Percentiles rank a stretch among this genome's conserved stretches.
Evolutionary conservation across 192 early-diverging fungal species (phyloP).

Genomic region (Dimargaris cristalligena): DNA sequence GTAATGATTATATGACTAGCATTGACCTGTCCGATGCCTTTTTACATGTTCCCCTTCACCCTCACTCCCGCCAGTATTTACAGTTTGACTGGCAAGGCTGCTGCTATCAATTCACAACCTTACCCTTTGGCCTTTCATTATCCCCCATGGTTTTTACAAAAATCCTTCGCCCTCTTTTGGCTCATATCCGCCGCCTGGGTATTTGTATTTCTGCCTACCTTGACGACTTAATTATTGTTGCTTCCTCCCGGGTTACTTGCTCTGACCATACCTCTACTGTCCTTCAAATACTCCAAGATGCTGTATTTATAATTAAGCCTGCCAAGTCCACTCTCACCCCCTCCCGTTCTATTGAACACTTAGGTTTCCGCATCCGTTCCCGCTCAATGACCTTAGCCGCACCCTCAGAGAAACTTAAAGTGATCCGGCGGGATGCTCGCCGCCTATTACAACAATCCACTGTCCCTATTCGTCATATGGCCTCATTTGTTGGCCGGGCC

Average conservation of each 20-base stretch:
- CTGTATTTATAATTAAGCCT: neutral
- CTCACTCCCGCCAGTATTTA: slow-evolving; percentile 14
- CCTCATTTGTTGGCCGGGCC: neutral
- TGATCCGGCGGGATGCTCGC: neutral
- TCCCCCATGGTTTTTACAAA: slow-evolving; percentile 20
- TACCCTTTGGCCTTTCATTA: slow-evolving; percentile 20
- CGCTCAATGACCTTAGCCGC: neutral
- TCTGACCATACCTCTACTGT: neutral
- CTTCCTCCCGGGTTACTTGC: neutral
- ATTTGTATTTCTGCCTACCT: neutral
- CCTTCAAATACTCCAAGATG: neutral
- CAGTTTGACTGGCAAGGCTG: slow-evolving; percentile 17
- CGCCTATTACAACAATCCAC: neutral
- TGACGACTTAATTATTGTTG: neutral
- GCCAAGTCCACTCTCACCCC: neutral
- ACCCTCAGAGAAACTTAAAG: neutral
- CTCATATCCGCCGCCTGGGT: neutral
- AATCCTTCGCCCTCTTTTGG: slow-evolving; percentile 11
- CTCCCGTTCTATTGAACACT: neutral
- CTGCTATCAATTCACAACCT: slow-evolving; percentile 17
- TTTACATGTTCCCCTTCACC: slow-evolving; percentile 18
- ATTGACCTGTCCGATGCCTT: slow-evolving; percentile 23
- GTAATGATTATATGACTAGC: slow-evolving; percentile 15
- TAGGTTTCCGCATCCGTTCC: neutral
- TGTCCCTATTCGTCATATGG: neutral